Percentiles rank a stretch among this genome's conserved stretches.
phyloP scores from a whole-genome alignment of 2,329 filamentous ascomycete genomes.

The Alternaria atra region DNA sequence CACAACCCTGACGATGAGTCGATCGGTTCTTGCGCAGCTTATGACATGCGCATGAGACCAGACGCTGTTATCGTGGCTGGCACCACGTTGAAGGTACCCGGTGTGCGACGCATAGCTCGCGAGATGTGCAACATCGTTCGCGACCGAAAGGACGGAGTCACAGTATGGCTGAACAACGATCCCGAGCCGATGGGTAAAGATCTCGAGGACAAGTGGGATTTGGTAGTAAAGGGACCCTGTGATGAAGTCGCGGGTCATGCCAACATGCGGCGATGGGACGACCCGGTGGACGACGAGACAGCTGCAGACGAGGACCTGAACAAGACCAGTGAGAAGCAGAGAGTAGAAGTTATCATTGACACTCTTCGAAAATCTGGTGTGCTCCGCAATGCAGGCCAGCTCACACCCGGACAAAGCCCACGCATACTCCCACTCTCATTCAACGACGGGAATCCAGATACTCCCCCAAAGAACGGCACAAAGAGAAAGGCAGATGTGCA shows the following conservation, averaged over 20 bases:
- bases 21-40: slow-evolving; percentile 87
- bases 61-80: slow-evolving; percentile 95
- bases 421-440: slow-evolving; percentile 37
- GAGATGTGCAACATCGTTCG: slow-evolving; percentile 91
- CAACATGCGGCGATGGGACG: slow-evolving; percentile 67
- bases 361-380: slow-evolving; percentile 43
- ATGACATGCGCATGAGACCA: slow-evolving; percentile 84
- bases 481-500: slow-evolving; percentile 44
- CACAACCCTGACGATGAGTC: slow-evolving; percentile 96
- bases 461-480: slow-evolving; percentile 44
- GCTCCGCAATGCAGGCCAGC: slow-evolving; percentile 43
- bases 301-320: slow-evolving; percentile 47
- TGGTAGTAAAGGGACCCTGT: slow-evolving; percentile 85
- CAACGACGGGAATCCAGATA: slow-evolving; percentile 37
- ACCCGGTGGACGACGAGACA: slow-evolving; percentile 50
- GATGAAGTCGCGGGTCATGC: slow-evolving; percentile 84
- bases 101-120: slow-evolving; percentile 85
- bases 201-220: slow-evolving; percentile 91
- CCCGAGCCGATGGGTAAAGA: slow-evolving; percentile 82
- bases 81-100: slow-evolving; percentile 93
- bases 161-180: slow-evolving; percentile 94
- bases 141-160: slow-evolving; percentile 81
- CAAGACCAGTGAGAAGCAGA: slow-evolving; percentile 43
- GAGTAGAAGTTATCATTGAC: slow-evolving; percentile 44
- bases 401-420: slow-evolving; percentile 49